phyloP scores from a whole-genome alignment of 495 filamentous ascomycete species.

The Tuber borchii region DNA sequence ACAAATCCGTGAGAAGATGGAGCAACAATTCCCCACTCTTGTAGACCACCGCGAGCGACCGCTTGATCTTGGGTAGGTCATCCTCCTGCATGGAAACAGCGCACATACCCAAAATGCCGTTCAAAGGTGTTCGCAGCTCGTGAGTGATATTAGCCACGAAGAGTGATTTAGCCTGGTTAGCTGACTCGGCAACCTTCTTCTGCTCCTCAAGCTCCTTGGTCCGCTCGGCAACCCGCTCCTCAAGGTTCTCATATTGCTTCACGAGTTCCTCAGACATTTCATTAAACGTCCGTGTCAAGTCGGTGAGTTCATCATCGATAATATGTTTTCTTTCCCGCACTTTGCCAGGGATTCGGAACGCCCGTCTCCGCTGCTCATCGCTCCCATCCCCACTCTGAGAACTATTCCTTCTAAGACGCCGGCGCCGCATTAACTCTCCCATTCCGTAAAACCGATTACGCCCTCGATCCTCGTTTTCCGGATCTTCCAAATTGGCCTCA shows the following conservation, averaged over 20 bases:
- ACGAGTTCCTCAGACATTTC: constrained; percentile 87
- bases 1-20: constrained; percentile 80
- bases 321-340: constrained; percentile 68
- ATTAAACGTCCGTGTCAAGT: constrained; percentile 81
- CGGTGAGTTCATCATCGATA: constrained; percentile 79
- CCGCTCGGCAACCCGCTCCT: constrained; percentile 74
- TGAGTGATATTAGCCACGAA: constrained; percentile 97
- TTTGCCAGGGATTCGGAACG: constrained; percentile 75
- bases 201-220: constrained; percentile 73
- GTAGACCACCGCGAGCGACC: constrained; percentile 76
- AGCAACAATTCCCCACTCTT: constrained; percentile 82
- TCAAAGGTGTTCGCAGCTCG: constrained; percentile 85
- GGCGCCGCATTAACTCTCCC: constrained; percentile 27
- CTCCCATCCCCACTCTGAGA: constrained; percentile 35
- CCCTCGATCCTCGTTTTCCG: constrained; percentile 25
- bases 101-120: constrained; percentile 89
- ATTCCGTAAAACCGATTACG: constrained; percentile 30
- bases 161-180: constrained; percentile 88
- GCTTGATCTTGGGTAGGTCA: constrained; percentile 65
- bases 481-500: constrained; percentile 9
- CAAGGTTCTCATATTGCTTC: constrained; percentile 74
- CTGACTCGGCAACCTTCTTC: constrained; percentile 83
- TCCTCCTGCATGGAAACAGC: constrained; percentile 87
- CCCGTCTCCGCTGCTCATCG: constrained; percentile 43
- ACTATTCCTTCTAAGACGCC: constrained; percentile 27